Evolutionary conservation across 1,284 basidiomycete species (phyloP).

Genomic region (Pisolithus thermaeus): DNA sequence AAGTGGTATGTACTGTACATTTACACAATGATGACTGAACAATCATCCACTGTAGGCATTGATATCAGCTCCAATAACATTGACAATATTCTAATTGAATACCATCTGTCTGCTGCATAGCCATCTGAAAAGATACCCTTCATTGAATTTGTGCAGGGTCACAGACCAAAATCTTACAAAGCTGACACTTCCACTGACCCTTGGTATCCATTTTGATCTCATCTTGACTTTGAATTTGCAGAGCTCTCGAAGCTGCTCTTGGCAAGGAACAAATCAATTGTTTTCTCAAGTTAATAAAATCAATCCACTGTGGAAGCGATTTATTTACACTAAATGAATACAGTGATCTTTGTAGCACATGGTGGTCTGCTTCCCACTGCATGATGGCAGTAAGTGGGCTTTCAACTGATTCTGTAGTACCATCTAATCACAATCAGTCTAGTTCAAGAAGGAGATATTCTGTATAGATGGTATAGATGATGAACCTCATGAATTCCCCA

Average conservation of each 20-base stretch:
- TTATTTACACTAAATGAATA: constrained; percentile 4
- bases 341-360: constrained; percentile 2
- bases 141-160: neutral
- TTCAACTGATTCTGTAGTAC: neutral
- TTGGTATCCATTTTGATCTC: constrained; percentile 2
- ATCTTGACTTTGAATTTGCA: constrained; percentile 5
- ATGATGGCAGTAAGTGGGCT: constrained; percentile 8
- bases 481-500: neutral
- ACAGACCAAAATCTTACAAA: neutral
- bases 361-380: constrained; percentile 2
- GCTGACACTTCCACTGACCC: neutral
- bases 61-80: neutral
- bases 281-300: constrained; percentile 5
- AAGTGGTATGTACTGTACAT: no score
- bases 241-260: constrained; percentile 4
- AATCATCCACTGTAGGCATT: no score
- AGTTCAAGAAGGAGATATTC: constrained; percentile 8
- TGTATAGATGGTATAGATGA: constrained; percentile 4
- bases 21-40: no score
- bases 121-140: neutral
- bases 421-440: neutral
- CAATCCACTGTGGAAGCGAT: neutral
- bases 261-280: constrained; percentile 4
- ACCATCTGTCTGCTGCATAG: neutral
- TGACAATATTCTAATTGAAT: constrained; percentile 6